Conservation (phyloP, 768 basidiomycete species). For the Mycena galopus region DNA sequence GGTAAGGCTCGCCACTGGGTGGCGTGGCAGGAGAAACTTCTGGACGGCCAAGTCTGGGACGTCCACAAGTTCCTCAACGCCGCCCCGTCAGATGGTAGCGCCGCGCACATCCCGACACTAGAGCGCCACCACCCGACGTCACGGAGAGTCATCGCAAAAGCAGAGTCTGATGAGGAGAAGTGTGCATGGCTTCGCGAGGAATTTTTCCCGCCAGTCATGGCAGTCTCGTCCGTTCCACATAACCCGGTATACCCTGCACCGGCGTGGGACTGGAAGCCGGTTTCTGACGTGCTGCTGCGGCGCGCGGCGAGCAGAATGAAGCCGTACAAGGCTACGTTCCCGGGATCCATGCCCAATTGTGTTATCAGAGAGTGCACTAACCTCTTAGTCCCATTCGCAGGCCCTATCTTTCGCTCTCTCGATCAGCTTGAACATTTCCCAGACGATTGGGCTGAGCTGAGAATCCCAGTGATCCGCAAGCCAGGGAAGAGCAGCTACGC, state of each 20-base stretch:
- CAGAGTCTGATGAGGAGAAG: conserved; percentile 42
- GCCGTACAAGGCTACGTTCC: conserved; percentile 50
- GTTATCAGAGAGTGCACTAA: conserved; percentile 44
- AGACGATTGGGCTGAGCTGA: conserved; percentile 41
- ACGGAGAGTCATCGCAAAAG: conserved; percentile 6
- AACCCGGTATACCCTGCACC: conserved; percentile 45
- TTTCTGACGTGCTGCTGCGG: conserved; percentile 46
- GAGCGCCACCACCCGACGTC: background rate
- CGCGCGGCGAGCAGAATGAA: conserved; percentile 43
- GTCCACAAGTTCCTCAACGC: conserved; percentile 40
- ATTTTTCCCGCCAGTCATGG: conserved; percentile 46
- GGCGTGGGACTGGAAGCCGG: conserved; percentile 26
- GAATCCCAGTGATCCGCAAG: conserved; percentile 49
- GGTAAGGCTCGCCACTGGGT: conserved; percentile 46
- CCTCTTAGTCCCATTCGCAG: conserved; percentile 41
- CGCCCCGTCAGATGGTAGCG: conserved; percentile 42
- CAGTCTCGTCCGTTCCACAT: background rate
- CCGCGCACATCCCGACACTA: conserved; percentile 44
- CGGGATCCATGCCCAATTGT: conserved; percentile 44
- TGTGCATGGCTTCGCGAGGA: conserved; percentile 32
- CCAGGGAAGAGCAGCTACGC: too few relatives aligned
- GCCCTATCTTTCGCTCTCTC: conserved; percentile 44
- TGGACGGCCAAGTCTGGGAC: conserved; percentile 37
- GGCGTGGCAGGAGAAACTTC: conserved; percentile 42
- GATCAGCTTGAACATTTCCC: conserved; percentile 40